A percentile compares a stretch with the other conserved stretches of the same genome.
Evolutionary conservation across 2,329 filamentous ascomycete genomes (phyloP).

Genomic region (Immersiporthe knoxdaviesiana): DNA sequence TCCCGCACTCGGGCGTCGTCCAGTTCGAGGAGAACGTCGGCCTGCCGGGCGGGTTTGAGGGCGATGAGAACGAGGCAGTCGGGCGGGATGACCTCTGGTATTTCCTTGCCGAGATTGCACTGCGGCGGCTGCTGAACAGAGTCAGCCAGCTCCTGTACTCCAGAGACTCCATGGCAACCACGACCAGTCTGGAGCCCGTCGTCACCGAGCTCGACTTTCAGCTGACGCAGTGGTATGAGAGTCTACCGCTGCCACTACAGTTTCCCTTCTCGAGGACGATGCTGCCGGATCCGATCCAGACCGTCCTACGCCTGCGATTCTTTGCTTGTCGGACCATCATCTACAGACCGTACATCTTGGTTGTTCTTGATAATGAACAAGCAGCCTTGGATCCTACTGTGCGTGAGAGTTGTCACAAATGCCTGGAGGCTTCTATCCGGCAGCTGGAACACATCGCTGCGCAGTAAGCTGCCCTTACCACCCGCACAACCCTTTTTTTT

Average conservation of each 20-base stretch:
- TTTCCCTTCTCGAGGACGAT: slow-evolving; percentile 73
- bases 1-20: slow-evolving; percentile 81
- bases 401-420: slow-evolving; percentile 78
- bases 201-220: slow-evolving; percentile 82
- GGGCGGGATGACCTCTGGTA: slow-evolving; percentile 84
- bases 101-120: slow-evolving; percentile 80
- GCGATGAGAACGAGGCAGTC: slow-evolving; percentile 64
- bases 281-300: slow-evolving; percentile 75
- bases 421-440: slow-evolving; percentile 76
- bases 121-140: slow-evolving; percentile 75
- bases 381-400: slow-evolving; percentile 72
- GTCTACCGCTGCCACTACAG: slow-evolving; percentile 72
- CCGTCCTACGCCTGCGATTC: slow-evolving; percentile 77
- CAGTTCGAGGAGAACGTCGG: slow-evolving; percentile 82
- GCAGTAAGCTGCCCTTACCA: slow-evolving; percentile 58
- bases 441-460: slow-evolving; percentile 79
- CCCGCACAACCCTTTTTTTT: too few relatives aligned
- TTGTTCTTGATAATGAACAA: slow-evolving; percentile 77
- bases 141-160: slow-evolving; percentile 81
- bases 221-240: slow-evolving; percentile 83
- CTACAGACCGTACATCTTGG: slow-evolving; percentile 80
- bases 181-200: slow-evolving; percentile 74
- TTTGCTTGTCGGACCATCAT: slow-evolving; percentile 87
- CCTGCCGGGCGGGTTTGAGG: slow-evolving; percentile 76
- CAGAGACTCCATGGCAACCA: slow-evolving; percentile 71